Evolutionary conservation across 192 early-diverging fungal species (phyloP).

Genomic region (Pilobolus umbonatus): DNA sequence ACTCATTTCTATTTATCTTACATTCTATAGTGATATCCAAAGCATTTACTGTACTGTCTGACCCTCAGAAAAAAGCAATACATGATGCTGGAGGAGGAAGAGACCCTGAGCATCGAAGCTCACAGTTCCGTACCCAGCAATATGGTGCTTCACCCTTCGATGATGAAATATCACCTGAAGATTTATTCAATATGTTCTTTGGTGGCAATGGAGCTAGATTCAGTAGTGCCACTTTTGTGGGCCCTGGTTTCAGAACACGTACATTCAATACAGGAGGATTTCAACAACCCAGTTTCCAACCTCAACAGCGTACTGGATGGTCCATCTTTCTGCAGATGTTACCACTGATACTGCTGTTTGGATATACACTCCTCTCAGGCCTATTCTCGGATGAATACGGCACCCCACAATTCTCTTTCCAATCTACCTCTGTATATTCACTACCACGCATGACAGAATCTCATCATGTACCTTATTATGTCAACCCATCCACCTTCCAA

Average conservation of each 20-base stretch:
- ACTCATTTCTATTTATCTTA: background rate
- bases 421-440: constrained; percentile 44
- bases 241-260: constrained; percentile 59
- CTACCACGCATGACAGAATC: constrained; percentile 47
- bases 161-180: constrained; percentile 87
- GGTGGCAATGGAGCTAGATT: constrained; percentile 53
- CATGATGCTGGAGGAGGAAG: constrained; percentile 88
- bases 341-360: constrained; percentile 71
- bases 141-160: constrained; percentile 31
- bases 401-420: constrained; percentile 64
- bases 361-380: constrained; percentile 68
- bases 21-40: constrained; percentile 72
- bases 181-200: constrained; percentile 97
- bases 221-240: constrained; percentile 46
- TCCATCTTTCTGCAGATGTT: constrained; percentile 67
- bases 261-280: constrained; percentile 23
- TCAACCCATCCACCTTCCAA: constrained; percentile 54
- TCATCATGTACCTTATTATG: constrained; percentile 74
- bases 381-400: constrained; percentile 48
- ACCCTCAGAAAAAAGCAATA: constrained; percentile 74
- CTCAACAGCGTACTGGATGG: constrained; percentile 34
- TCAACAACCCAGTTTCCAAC: constrained; percentile 42
- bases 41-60: constrained; percentile 85
- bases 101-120: constrained; percentile 55
- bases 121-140: constrained; percentile 28